Percentiles rank a stretch among this genome's conserved stretches.
phyloP scores from a whole-genome alignment of 805 yeast species.

The Maudiozyma saulgeensis region DNA sequence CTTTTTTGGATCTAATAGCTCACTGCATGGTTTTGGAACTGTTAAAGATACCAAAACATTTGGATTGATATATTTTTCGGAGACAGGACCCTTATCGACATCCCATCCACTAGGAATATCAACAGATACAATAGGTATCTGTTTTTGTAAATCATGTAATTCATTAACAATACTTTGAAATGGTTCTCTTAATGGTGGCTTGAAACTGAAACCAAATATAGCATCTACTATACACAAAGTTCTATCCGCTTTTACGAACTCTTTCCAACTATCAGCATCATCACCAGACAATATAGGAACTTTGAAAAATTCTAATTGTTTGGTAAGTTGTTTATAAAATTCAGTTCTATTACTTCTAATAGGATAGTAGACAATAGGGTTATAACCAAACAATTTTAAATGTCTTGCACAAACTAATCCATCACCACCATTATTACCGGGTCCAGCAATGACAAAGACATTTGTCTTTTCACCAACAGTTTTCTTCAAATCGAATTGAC shows the following conservation, averaged over 20 bases:
- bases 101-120: slow-evolving; percentile 98
- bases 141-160: slow-evolving; percentile 28
- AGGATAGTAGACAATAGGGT: slow-evolving; percentile 74
- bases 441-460: slow-evolving; percentile 76
- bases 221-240: slow-evolving; percentile 62
- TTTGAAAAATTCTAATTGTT: slow-evolving; percentile 59
- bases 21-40: slow-evolving; percentile 87
- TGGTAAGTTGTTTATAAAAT: slow-evolving; percentile 49
- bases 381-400: slow-evolving; percentile 66
- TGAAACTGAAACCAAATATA: slow-evolving; percentile 87
- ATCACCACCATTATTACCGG: slow-evolving; percentile 96
- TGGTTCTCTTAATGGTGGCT: slow-evolving; percentile 79
- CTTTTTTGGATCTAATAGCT: slow-evolving; percentile 34
- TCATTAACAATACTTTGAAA: slow-evolving; percentile 43
- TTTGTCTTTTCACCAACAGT: slow-evolving; percentile 30
- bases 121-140: slow-evolving; percentile 61
- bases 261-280: slow-evolving; percentile 24
- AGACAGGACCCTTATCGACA: slow-evolving; percentile 74
- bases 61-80: slow-evolving; percentile 43
- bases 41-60: slow-evolving; percentile 70
- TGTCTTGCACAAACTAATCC: slow-evolving; percentile 95
- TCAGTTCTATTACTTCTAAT: slow-evolving; percentile 45
- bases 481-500: slow-evolving; percentile 43
- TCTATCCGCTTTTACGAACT: slow-evolving; percentile 23
- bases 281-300: slow-evolving; percentile 44